Conservation (phyloP, 2,329 filamentous ascomycete species). For the Thielaviopsis musarum region DNA sequence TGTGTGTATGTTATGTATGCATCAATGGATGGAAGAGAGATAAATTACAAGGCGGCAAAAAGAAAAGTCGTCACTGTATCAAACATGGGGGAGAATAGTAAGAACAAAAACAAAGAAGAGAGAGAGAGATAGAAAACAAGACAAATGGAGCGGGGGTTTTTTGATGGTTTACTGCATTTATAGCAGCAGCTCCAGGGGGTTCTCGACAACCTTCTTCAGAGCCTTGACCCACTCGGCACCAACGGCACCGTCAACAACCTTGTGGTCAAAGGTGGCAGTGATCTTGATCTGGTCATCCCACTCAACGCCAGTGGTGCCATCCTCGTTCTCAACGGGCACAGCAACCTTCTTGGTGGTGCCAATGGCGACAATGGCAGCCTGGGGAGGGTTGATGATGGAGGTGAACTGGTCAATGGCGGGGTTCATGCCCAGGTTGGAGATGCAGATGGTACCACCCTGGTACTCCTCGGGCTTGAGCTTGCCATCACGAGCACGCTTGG, state of each 20-base stretch:
- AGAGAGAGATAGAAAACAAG: neutral
- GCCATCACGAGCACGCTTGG: conserved; percentile 86
- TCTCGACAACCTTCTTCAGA: conserved; percentile 95
- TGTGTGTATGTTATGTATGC: neutral
- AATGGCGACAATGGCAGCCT: conserved; percentile 86
- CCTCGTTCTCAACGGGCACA: conserved; percentile 68
- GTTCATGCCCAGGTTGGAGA: conserved; percentile 99
- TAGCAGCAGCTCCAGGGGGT: conserved; percentile 85
- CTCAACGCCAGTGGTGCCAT: conserved; percentile 56
- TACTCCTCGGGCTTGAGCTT: conserved; percentile 99
- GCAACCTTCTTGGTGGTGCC: conserved; percentile 94
- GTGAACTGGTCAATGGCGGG: conserved; percentile 89
- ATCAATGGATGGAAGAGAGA: conserved; percentile 3
- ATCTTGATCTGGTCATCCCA: conserved; percentile 97
- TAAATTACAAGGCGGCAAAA: conserved; percentile 9
- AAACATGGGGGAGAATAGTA: neutral
- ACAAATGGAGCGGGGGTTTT: neutral
- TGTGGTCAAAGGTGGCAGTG: conserved; percentile 95
- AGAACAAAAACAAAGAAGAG: neutral
- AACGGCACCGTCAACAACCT: conserved; percentile 91
- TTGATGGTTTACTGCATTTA: conserved; percentile 27
- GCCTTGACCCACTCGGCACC: conserved; percentile 94
- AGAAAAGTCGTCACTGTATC: conserved; percentile 8
- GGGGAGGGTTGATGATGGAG: conserved; percentile 96
- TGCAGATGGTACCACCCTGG: conserved; percentile 97